These are phyloP conservation scores for Hordeum marinum DNA, from an alignment of 176 grass and related monocot genomes.

Conservation along the genomic window DNA sequence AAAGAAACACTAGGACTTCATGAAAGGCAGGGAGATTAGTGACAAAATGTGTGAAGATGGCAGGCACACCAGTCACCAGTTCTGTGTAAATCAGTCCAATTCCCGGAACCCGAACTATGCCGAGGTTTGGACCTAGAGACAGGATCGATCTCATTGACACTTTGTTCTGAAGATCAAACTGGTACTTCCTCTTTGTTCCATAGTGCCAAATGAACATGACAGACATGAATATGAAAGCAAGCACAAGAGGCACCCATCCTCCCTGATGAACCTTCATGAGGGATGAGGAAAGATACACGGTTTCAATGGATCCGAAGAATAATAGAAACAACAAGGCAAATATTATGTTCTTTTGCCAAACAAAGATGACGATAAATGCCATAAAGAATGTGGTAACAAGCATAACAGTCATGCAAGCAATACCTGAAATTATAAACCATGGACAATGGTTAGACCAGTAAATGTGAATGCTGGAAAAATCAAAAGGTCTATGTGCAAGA, in stretches of 20 bases:
- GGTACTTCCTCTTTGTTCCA: conserved; percentile 71
- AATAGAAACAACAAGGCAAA: conserved; percentile 62
- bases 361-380: conserved; percentile 77
- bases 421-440: conserved; percentile 62
- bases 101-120: conserved; percentile 93
- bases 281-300: conserved; percentile 77
- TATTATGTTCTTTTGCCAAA: conserved; percentile 75
- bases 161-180: conserved; percentile 92
- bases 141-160: conserved; percentile 93
- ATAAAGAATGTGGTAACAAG: conserved; percentile 89
- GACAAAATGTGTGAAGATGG: conserved; percentile 95
- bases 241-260: conserved; percentile 83
- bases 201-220: conserved; percentile 98
- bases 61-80: conserved; percentile 81
- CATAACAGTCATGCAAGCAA: conserved; percentile 96
- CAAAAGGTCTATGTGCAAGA: conserved; percentile 4
- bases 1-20: conserved; percentile 89
- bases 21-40: conserved; percentile 97
- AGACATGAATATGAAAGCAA: conserved; percentile 82
- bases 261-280: conserved; percentile 93
- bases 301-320: conserved; percentile 92
- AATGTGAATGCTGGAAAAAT: background rate
- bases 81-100: conserved; percentile 96
- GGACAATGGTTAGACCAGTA: conserved; percentile 24
- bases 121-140: conserved; percentile 82